Evolutionary conservation across 2,329 filamentous ascomycete genomes (phyloP), one percentile per base, ranked within the genome.

Genomic region (Teratosphaeria pseudoeucalypti): DNA sequence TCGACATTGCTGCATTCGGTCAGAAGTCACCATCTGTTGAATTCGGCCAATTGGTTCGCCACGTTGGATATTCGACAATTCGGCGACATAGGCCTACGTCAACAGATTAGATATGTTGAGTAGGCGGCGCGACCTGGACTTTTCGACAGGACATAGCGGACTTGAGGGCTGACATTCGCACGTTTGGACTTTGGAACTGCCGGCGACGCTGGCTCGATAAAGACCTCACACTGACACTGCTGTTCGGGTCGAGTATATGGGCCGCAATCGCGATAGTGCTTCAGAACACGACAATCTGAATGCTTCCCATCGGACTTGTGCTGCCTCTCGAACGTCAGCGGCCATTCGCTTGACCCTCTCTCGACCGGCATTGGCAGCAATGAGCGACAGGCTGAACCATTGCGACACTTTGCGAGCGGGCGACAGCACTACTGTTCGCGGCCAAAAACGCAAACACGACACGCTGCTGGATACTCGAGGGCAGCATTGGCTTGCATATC

Each of bases 401-500:
- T 62, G 55, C 27, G 34, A 54, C 27, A 54, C 53, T 16, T 55
- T 49, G 47, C 39, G 32, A 58, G 57, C 47, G 19, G 52, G 39
- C 57, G 58, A 61, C 27, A 19, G 53, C 55, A 63, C 52, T 57
- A 60, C 52, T 37, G 54, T 27, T 55, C 56, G 52, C 47, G 60
- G 58, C 47, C 34, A 43, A 55, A 66, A 64, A 57, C 60, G 65
- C 55, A 65, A 64, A 63, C 34, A 61, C 34, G 52, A 11, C 23
- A 14, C 34, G 32, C 26, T 52, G 6, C 49, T 60, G 47, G 54
- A 54, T 49, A 52, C 53, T 54, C 43, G 52, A 54, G 54, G 57
- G 52, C 55, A 34, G 37, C 56, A 55, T 55, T 62, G 63, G 58
- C 37, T 60, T 49, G 57, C 57, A 34, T 79, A 79, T 69, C 77